phyloP scores from a whole-genome alignment of 1,139 yeast species.

The Petasospora fabianii region DNA sequence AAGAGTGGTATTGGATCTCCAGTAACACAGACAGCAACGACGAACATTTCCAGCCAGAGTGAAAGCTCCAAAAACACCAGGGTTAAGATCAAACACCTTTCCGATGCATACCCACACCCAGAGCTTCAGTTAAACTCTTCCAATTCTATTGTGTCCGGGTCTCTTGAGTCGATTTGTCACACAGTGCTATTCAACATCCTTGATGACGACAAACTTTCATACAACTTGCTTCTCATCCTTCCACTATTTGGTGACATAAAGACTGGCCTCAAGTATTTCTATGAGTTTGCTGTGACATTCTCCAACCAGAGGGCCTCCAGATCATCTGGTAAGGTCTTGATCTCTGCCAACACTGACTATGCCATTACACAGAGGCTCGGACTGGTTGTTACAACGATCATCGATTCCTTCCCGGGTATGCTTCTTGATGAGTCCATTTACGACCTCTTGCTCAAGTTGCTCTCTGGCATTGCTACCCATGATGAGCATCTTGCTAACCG shows the following conservation, averaged over 20 bases:
- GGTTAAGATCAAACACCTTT: slow-evolving; percentile 31
- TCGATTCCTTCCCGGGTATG: slow-evolving; percentile 51
- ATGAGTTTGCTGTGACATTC: slow-evolving; percentile 39
- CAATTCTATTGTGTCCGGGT: slow-evolving; percentile 42
- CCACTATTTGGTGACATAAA: slow-evolving; percentile 67
- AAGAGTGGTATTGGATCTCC: slow-evolving; percentile 16
- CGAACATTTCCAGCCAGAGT: slow-evolving; percentile 5
- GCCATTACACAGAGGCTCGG: slow-evolving; percentile 43
- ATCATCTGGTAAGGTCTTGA: slow-evolving; percentile 15
- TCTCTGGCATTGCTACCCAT: slow-evolving; percentile 43
- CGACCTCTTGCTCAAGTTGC: slow-evolving; percentile 39
- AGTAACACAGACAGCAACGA: slow-evolving; percentile 12
- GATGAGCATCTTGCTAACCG: slow-evolving; percentile 43
- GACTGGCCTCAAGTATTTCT: slow-evolving; percentile 45
- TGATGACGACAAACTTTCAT: slow-evolving; percentile 36
- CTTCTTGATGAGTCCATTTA: slow-evolving; percentile 47
- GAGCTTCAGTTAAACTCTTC: slow-evolving; percentile 51
- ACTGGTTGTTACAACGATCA: slow-evolving; percentile 41
- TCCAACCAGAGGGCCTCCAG: slow-evolving; percentile 26
- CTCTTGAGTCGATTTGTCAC: slow-evolving; percentile 73
- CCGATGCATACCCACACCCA: slow-evolving; percentile 62
- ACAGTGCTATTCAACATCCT: slow-evolving; percentile 54
- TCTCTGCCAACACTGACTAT: slow-evolving; percentile 32
- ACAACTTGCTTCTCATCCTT: slow-evolving; percentile 50
- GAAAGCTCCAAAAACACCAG: slow-evolving; percentile 10